These are phyloP conservation scores for Citrullus colocynthis DNA, from an alignment of 306 rosid genomes.

Conservation along the genomic window DNA sequence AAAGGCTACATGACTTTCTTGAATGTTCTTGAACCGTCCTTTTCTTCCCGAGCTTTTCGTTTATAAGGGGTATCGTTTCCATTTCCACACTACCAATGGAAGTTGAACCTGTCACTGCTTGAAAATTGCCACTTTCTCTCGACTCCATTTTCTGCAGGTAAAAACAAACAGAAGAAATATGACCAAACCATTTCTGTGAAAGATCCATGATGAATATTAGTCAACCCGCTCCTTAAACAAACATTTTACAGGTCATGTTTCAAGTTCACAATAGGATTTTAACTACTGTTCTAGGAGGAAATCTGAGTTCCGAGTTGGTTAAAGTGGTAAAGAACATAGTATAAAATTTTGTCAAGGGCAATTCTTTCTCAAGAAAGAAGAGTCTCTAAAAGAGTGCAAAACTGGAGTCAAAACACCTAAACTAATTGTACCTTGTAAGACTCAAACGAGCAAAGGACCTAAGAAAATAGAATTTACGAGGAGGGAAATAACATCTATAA, in stretches of 20 bases:
- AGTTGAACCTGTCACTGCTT: slow-evolving; percentile 13
- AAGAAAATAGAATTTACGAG: background rate
- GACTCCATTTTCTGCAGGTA: slow-evolving; percentile 40
- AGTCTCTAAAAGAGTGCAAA: background rate
- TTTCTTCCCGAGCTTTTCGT: slow-evolving; percentile 27
- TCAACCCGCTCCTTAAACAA: background rate
- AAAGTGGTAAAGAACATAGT: background rate
- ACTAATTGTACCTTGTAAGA: background rate
- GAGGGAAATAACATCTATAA: background rate
- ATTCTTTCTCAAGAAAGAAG: background rate
- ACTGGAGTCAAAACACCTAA: background rate
- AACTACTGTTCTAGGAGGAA: background rate
- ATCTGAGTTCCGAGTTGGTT: background rate
- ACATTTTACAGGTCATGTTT: background rate
- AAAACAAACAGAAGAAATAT: slow-evolving; percentile 1
- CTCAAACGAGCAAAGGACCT: background rate
- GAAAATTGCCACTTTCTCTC: slow-evolving; percentile 23
- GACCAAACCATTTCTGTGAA: background rate
- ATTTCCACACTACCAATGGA: slow-evolving; percentile 28
- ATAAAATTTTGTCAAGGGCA: background rate
- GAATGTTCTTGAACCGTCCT: slow-evolving; percentile 30
- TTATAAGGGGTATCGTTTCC: slow-evolving; percentile 43
- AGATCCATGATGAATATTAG: background rate
- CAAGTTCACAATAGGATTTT: background rate
- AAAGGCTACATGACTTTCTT: slow-evolving; percentile 9